Base-by-base conservation (phyloP, 352 stramenopile genomes). In the Phytophthora vignae region DNA sequence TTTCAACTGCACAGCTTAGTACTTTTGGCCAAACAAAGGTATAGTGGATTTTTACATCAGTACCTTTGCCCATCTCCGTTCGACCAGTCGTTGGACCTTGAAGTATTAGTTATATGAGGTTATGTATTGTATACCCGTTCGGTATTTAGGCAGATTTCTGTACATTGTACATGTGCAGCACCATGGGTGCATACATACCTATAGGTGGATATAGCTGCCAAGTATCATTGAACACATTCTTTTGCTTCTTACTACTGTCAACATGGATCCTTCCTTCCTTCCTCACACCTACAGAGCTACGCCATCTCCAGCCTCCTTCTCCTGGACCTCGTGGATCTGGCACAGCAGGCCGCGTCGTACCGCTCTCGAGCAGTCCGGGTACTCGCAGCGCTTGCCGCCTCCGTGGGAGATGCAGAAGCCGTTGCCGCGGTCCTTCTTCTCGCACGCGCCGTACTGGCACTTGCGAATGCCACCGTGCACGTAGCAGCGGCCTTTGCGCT, bases 371-470 rank as follows among this genome's bases (percentile, higher is more conserved):
- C 87, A 94, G 25, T 74, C 78, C 3, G 71, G 55, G 31, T 73
- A 59, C 42, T 85, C 82, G 55, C 87, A 94, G 12, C 85, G 83
- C 46, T 92, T 92, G 58, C 86, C 86, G 21, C 86, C 86, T 19
- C 86, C 85, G 60, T 93, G 85, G 2, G 84, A 86, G 59, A 93
- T 90, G 73, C 85, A 93, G 56, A 85, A 90, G 25, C 85, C 85
- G 50, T 94, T 94, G 62, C 89, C 90, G 42, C 89, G 84, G 58
- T 96, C 90, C 40, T 95, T 93, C 77, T 97, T 97, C 77, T 95
- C 87, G 63, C 90, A 97, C 8, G 73, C 61, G 21, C 74, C 78
- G 49, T 82, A 79, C 56, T 93, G 85, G 60, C 90, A 97, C 67
- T 90, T 90, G 65, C 88, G 88, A 67, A 95, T 94, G 53, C 88